Percentiles rank a stretch among this genome's conserved stretches.
phyloP scores from a whole-genome alignment of 31 red algal species.

The Asparagopsis taxiformis region DNA sequence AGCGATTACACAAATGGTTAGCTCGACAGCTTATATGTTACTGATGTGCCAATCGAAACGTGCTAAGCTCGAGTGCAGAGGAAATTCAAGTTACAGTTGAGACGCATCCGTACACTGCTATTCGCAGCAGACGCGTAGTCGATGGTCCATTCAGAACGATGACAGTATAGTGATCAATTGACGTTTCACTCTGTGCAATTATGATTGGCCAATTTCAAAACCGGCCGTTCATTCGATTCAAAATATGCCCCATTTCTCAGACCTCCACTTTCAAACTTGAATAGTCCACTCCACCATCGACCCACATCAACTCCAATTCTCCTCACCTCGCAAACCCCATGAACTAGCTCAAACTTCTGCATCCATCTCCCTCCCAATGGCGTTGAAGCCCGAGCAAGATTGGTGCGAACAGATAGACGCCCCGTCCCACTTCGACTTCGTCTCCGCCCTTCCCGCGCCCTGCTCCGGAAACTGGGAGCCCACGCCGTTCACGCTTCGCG shows the following conservation, averaged over 20 bases:
- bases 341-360: background rate
- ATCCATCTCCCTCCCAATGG: conserved; percentile 2
- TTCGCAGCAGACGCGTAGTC: background rate
- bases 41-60: too few species aligned
- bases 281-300: background rate
- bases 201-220: conserved; percentile 16
- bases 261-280: background rate
- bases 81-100: too few species aligned
- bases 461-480: conserved; percentile 31
- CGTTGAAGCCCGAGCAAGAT: conserved; percentile 11
- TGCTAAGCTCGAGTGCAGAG: too few species aligned
- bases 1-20: too few species aligned
- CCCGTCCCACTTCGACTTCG: conserved; percentile 42
- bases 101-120: too few species aligned
- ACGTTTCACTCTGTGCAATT: background rate
- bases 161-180: background rate
- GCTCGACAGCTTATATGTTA: too few species aligned
- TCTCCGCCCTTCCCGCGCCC: conserved; percentile 31
- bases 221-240: background rate
- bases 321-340: background rate
- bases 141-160: background rate
- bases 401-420: conserved; percentile 28
- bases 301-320: background rate
- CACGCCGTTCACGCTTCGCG: conserved; percentile 19
- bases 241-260: background rate